Evolutionary conservation across 1,284 basidiomycete species (phyloP).

Genomic region (Pterula multifida): DNA sequence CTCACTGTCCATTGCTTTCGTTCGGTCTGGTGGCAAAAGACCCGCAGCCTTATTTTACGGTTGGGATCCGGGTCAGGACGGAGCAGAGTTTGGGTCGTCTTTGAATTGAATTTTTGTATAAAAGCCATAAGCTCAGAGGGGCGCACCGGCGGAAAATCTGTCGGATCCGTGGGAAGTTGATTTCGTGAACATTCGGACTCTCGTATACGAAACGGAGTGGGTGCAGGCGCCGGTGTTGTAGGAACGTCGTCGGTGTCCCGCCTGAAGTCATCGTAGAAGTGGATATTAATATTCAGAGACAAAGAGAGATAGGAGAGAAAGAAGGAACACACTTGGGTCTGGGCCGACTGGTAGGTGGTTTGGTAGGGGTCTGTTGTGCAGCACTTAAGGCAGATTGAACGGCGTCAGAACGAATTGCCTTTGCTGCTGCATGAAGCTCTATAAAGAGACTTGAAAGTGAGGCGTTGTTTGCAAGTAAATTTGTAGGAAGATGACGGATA

Average conservation of each 20-base stretch:
- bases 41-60: not conserved
- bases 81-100: not conserved
- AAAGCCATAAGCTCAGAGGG: not conserved
- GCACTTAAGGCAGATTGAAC: slow-evolving; percentile 41
- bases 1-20: not conserved
- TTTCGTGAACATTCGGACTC: not conserved
- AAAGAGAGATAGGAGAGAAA: not conserved
- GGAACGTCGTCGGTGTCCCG: not conserved
- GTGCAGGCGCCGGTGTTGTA: slow-evolving; percentile 6
- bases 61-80: not conserved
- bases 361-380: slow-evolving; percentile 36
- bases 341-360: slow-evolving; percentile 29
- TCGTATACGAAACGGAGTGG: slow-evolving; percentile 4
- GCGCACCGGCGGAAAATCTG: not conserved
- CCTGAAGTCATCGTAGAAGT: not conserved
- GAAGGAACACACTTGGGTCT: slow-evolving; percentile 11
- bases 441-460: not conserved
- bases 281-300: too few relatives aligned
- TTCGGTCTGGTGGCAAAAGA: not conserved
- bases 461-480: slow-evolving; percentile 21
- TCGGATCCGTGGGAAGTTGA: not conserved
- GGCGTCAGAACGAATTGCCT: slow-evolving; percentile 30
- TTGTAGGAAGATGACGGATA: slow-evolving; percentile 29
- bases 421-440: slow-evolving; percentile 32
- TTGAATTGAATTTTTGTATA: not conserved